Base-by-base conservation (phyloP, 345 rosid species). In the Microthlaspi erraticum region DNA sequence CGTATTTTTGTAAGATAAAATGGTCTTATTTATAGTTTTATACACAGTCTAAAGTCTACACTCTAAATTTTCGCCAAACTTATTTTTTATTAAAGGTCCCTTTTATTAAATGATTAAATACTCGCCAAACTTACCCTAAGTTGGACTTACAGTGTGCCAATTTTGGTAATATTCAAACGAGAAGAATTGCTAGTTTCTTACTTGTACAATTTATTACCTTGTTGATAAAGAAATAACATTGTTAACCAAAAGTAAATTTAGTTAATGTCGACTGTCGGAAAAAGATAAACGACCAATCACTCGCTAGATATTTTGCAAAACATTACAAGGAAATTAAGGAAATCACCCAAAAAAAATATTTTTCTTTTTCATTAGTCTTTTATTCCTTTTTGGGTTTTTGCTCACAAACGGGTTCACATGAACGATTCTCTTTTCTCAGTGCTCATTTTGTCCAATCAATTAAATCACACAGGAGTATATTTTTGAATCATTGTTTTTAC, bases 371-470 rank as follows among this genome's bases (percentile, higher is more conserved):
- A n/a, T 7, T 54, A 6, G 8, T 33, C 37, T 36, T 36, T 46
- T 4, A 36, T 14, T 26, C 10, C 4, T 59, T 14, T n/a, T 19
- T 13, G 50, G 77, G 48, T 18, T 42, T 42, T 20, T 33, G 39
- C 10, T 48, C 41, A 12, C 3, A 66, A 39, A 65, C 46, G 31
- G 12, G 60, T 57, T 58, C 72, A 66, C 68, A 59, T 74, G 63
- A 52, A 68, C 61, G 73, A 66, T n/a, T n/a, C 72, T 44, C 23
- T n/a, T 23, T 34, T 60, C 31, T 60, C 6, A 43, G 68, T 67
- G 78, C 68, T 52, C 26, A n/a, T 20, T 14, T 57, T 33, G 68
- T 52, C 73, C 50, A 59, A 49, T 74, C 67, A 73, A 46, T 53
- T 14, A 33, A 42, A 38, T 50, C 39, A 54, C 37, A 5, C 7